Conservation (phyloP, 2,329 filamentous ascomycete genomes). For the Lecanosticta acicola region DNA sequence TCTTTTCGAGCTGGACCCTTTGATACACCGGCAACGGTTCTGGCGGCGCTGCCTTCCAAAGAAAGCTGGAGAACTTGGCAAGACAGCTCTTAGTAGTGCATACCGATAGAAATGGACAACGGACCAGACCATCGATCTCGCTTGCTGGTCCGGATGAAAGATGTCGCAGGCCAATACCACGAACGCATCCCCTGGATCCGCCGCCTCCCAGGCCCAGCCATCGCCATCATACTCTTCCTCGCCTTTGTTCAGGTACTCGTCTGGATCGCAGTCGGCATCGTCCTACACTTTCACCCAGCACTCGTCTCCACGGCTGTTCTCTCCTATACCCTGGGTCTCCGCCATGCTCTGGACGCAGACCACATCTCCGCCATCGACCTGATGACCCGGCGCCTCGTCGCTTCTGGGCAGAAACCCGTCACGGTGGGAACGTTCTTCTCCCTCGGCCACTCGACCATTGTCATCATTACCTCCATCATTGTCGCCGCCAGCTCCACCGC, state of each 20-base stretch:
- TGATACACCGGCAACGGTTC: too few species aligned
- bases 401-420: conserved; percentile 76
- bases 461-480: conserved; percentile 81
- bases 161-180: conserved; percentile 38
- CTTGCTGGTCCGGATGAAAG: conserved; percentile 15
- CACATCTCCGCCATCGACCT: conserved; percentile 90
- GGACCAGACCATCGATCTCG: conserved; percentile 4
- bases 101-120: too few species aligned
- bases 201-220: conserved; percentile 51
- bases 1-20: too few species aligned
- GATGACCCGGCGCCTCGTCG: conserved; percentile 84
- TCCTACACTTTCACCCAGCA: conserved; percentile 43
- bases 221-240: conserved; percentile 53
- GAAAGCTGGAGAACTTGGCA: too few species aligned
- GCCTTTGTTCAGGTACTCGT: conserved; percentile 51
- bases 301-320: conserved; percentile 77
- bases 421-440: conserved; percentile 94
- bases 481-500: conserved; percentile 87
- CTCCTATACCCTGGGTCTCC: conserved; percentile 82
- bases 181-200: conserved; percentile 50
- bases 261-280: conserved; percentile 54
- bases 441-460: conserved; percentile 88
- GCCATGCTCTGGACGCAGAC: conserved; percentile 96
- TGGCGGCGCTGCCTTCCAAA: too few species aligned
- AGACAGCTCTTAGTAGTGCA: too few species aligned